These are phyloP conservation scores for Albophoma yamanashiensis DNA, from an alignment of 2,329 filamentous ascomycete genomes.

Conservation along the genomic window DNA sequence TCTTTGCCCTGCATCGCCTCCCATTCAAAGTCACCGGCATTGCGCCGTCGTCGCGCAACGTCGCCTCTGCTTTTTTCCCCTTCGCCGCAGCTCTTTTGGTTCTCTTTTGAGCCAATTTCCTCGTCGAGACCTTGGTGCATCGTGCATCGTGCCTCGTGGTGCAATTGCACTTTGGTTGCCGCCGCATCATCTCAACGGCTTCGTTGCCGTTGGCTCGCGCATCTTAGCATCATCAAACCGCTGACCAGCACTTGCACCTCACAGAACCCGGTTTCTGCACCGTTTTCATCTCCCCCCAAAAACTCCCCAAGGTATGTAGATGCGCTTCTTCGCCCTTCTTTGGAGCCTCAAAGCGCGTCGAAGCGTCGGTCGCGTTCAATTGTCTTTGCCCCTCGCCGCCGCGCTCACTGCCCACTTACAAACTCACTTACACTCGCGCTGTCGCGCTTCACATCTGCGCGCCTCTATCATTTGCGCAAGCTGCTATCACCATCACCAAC, in stretches of 20 bases:
- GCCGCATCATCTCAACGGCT: constrained; percentile 1
- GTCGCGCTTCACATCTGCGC: background rate
- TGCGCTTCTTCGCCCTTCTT: constrained; percentile 13
- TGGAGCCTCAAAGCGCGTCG: constrained; percentile 18
- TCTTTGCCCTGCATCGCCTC: constrained; percentile 12
- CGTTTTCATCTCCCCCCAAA: constrained; percentile 10
- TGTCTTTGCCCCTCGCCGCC: constrained; percentile 16
- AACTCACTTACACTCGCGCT: background rate
- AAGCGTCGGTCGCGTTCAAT: constrained; percentile 10
- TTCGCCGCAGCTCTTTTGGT: constrained; percentile 10
- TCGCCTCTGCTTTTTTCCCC: constrained; percentile 4
- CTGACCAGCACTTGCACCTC: constrained; percentile 6
- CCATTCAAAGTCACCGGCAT: constrained; percentile 23
- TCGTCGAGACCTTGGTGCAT: constrained; percentile 5
- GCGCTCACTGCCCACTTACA: background rate
- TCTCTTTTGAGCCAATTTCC: background rate
- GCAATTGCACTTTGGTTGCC: background rate
- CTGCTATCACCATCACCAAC: background rate
- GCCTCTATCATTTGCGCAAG: background rate
- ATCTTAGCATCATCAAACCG: constrained; percentile 2
- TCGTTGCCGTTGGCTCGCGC: constrained; percentile 1
- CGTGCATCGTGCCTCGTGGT: constrained; percentile 7
- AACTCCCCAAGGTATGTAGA: constrained; percentile 24
- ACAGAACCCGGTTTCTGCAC: constrained; percentile 12
- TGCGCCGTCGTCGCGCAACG: constrained; percentile 2